Evolutionary conservation across 257 asterid genomes (phyloP).

Genomic region (Scutellaria minor): DNA sequence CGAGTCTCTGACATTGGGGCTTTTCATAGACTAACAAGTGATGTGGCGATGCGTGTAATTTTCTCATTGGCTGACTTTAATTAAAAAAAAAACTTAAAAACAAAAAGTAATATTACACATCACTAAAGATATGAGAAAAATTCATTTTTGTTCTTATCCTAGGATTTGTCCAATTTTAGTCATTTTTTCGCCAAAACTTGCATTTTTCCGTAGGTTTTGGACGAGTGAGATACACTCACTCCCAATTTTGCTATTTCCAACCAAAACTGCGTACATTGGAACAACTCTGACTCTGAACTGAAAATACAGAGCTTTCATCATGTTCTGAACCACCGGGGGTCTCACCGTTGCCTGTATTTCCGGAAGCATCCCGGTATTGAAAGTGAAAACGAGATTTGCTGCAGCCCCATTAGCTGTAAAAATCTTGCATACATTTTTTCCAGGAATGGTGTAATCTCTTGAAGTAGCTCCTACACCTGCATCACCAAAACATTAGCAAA

Average conservation of each 20-base stretch:
- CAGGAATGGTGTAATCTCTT: conserved; percentile 74
- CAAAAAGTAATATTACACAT: too few species aligned
- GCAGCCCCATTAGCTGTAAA: conserved; percentile 79
- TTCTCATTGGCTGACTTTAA: too few species aligned
- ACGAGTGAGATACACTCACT: conserved; percentile 35
- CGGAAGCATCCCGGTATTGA: conserved; percentile 98
- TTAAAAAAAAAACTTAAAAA: too few species aligned
- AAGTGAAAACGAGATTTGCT: conserved; percentile 87
- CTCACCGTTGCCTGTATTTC: conserved; percentile 98
- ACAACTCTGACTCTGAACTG: conserved; percentile 85
- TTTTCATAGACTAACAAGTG: too few species aligned
- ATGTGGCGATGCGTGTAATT: too few species aligned
- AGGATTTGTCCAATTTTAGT: too few species aligned
- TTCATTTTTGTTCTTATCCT: too few species aligned
- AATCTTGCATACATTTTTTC: conserved; percentile 51
- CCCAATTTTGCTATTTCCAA: too few species aligned
- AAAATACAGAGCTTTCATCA: conserved; percentile 89
- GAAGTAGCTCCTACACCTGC: conserved; percentile 56
- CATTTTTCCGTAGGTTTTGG: neutral
- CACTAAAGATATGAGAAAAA: too few species aligned
- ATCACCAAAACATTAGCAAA: neutral
- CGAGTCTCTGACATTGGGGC: too few species aligned
- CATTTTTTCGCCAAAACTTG: too few species aligned
- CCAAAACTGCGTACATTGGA: conserved; percentile 76
- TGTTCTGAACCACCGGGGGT: conserved; percentile 85